Base-by-base conservation (phyloP, 108 stramenopile genomes). In the Fistulifera pelliculosa region DNA sequence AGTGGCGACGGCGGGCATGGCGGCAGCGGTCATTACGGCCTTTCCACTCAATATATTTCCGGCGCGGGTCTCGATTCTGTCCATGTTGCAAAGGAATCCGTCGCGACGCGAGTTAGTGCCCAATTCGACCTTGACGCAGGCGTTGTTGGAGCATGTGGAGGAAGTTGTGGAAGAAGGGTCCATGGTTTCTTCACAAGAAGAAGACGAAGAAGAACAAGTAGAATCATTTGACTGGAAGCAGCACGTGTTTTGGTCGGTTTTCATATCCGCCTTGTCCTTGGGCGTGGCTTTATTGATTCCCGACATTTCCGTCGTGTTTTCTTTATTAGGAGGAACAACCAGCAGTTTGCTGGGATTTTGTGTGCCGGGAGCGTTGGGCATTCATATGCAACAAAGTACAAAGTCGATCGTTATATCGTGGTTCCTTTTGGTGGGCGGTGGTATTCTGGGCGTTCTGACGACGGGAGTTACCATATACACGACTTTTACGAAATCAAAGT, bases 41-140 rank as follows among this genome's bases (percentile, higher is more conserved):
- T 90, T 76, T 61, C 88, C 88, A 4, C 74, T 90, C 42, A 90
- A 86, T 53, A 75, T 90, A 8, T 77, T 90, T 27, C 88, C 88
- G 7, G 81, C 82, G 10, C 64, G 84, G 6, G 75, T 80, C 26
- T 80, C 79, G 22, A 38, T 86, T 45, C 4, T 45, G 16, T 17
- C 19, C 21, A 21, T 45, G 16, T 11, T 45, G 11, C 19, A 17
- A 11, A 4, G 44, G 44, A 45, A 21, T 4, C 4, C 3, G 44
- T 11, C 16, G 11, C 44, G 53, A 6, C 53, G 38, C 28, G 38
- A 39, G 15, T 12, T 18, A 3, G 41, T 42, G 12, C 42, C 56
- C n/a, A 47, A 57, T 25, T 13, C 21, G 16, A 42, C 39, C 21
- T 26, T 57, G 15, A 57, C 56, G 7, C 25, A 23, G 26, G 52